Evolutionary conservation across 1,284 basidiomycete species (phyloP), one percentile per base, ranked within the genome.

Genomic region (Leccinum subrobustum): DNA sequence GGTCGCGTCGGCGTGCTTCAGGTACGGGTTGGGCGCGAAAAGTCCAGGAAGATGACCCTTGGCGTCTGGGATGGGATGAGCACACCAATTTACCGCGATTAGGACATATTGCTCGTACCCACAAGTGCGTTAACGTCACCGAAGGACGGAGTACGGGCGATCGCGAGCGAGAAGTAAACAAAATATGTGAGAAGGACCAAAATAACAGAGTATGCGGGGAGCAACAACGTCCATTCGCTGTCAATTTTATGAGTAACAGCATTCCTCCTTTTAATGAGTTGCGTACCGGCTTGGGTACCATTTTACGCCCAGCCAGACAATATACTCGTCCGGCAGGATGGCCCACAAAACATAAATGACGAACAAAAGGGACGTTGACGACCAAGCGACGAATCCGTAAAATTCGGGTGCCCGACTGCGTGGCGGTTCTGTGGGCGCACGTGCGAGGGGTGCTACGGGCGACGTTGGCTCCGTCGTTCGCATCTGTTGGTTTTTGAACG

Each of bases 231-330:
- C 93, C 93, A 95, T 80, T 95, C 92, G 29, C 93, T 72, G 47
- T 67, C 18, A 27, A 7, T 6, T 3, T 4, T 4, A 37, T 63
- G n/a, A 67, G 54, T 27, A 14, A 8, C 14, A 20, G 42, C 47
- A 20, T 51, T 63, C 47, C 47, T 25, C 11, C 6, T 0, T 20
- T 6, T 8, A 12, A 6, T 9, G 3, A 7, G 11, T 20, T 52
- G 58, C 85, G 68, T 63, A 92, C 93, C 92, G 81, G 70, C 81
- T 92, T n/a, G 93, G 93, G 73, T 95, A 93, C 93, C 93, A 95
- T 5, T 83, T 79, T 63, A 94, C 83, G 16, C 92, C 92, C 14
- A 85, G 70, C 70, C 76, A 77, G 55, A 83, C 64, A 59, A 95
- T 86, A 72, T 79, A 85, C 27, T 73, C 70, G 62, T 85, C 83